Percentiles rank a stretch among this genome's conserved stretches.
phyloP scores from a whole-genome alignment of 257 asterid genomes.

The Capsicum pubescens region DNA sequence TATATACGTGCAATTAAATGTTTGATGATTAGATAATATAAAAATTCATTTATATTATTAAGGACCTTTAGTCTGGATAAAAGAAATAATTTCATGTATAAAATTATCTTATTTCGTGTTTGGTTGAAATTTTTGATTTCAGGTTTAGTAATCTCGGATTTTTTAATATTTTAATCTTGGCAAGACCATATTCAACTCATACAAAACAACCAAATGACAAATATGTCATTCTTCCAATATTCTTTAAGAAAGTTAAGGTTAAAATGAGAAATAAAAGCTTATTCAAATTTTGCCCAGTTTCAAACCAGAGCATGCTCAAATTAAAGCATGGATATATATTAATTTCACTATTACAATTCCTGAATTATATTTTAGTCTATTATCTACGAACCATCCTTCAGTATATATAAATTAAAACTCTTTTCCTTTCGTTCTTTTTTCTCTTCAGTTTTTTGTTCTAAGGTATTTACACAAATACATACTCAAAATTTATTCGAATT shows the following conservation, averaged over 20 bases:
- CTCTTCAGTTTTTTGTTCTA: too few relatives aligned
- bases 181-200: neutral
- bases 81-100: neutral
- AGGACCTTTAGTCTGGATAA: neutral
- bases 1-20: neutral
- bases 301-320: too few relatives aligned
- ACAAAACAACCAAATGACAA: neutral
- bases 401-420: neutral
- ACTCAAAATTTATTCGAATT: neutral
- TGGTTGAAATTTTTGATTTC: neutral
- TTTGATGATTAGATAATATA: neutral
- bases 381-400: neutral
- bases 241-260: neutral
- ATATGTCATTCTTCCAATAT: neutral
- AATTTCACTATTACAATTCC: neutral
- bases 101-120: neutral
- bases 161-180: neutral
- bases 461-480: too few relatives aligned
- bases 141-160: neutral
- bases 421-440: neutral
- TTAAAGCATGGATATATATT: neutral
- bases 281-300: neutral
- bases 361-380: neutral
- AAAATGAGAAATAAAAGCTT: neutral
- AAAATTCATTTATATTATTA: neutral